A percentile compares a stretch with the other conserved stretches of the same genome.
Conservation (phyloP, 1,139 yeast genomes). For the Candida sp. region DNA sequence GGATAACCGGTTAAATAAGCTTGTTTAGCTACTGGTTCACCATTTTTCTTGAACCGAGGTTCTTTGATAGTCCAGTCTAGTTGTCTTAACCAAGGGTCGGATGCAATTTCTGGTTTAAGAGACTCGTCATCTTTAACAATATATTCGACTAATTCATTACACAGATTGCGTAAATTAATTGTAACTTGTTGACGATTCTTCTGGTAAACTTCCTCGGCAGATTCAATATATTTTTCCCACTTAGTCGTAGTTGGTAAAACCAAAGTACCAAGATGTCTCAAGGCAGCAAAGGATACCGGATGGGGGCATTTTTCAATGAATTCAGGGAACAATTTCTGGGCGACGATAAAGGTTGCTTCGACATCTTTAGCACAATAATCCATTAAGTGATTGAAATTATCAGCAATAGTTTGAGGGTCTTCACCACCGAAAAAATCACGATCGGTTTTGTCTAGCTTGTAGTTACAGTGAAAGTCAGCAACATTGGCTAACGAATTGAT, state of each 20-base stretch:
- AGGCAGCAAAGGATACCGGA: conserved; percentile 92
- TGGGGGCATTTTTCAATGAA: conserved; percentile 77
- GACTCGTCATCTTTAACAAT: conserved; percentile 24
- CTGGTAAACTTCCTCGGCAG: conserved; percentile 67
- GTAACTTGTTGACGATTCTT: conserved; percentile 56
- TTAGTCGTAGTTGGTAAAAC: conserved; percentile 72
- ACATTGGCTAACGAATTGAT: conserved; percentile 82
- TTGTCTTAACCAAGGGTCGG: conserved; percentile 89
- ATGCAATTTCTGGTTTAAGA: conserved; percentile 21
- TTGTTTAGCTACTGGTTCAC: conserved; percentile 74
- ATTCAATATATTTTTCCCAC: conserved; percentile 73
- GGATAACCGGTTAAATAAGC: conserved; percentile 87
- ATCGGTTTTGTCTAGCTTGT: conserved; percentile 60
- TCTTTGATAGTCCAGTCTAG: conserved; percentile 81
- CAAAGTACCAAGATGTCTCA: conserved; percentile 71
- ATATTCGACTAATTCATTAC: conserved; percentile 51
- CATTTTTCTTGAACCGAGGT: conserved; percentile 62
- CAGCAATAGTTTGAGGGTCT: conserved; percentile 53
- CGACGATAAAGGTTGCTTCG: conserved; percentile 66
- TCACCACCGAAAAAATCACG: conserved; percentile 63
- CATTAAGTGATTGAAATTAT: conserved; percentile 59
- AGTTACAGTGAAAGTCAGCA: conserved; percentile 74
- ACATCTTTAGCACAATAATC: conserved; percentile 88
- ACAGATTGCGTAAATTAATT: conserved; percentile 55
- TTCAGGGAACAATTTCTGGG: conserved; percentile 64